Conservation (phyloP, 2,329 filamentous ascomycete genomes). For the Myriosclerotinia curreyana region DNA sequence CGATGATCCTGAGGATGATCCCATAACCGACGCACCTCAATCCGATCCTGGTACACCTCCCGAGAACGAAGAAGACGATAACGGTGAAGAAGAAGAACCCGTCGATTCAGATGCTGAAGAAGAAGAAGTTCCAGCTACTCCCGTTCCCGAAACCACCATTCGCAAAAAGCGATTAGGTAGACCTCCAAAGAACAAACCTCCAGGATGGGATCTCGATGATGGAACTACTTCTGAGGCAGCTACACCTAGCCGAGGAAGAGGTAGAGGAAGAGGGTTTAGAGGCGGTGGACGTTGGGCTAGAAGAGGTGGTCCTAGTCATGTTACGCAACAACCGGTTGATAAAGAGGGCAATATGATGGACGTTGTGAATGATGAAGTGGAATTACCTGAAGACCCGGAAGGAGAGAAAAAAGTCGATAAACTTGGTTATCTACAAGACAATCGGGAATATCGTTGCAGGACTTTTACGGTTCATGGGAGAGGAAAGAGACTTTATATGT, state of each 20-base stretch:
- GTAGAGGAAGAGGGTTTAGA: conserved; percentile 60
- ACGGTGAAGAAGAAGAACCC: conserved; percentile 37
- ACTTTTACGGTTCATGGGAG: conserved; percentile 88
- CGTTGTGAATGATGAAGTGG: conserved; percentile 88
- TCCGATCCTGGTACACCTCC: conserved; percentile 35
- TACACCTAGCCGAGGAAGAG: conserved; percentile 50
- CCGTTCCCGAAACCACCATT: conserved; percentile 48
- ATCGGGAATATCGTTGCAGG: conserved; percentile 88
- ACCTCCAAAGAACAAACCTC: conserved; percentile 78
- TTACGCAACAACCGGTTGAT: conserved; percentile 81
- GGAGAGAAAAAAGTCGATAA: conserved; percentile 95
- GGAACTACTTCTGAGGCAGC: conserved; percentile 46
- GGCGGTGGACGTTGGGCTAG: conserved; percentile 65
- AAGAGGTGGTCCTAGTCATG: conserved; percentile 66
- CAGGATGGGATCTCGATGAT: conserved; percentile 67
- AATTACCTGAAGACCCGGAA: conserved; percentile 79
- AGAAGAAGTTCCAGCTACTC: conserved; percentile 40
- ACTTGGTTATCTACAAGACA: conserved; percentile 75
- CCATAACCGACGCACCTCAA: conserved; percentile 42
- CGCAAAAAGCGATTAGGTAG: conserved; percentile 76
- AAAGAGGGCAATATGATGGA: conserved; percentile 91
- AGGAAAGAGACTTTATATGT: conserved; percentile 88
- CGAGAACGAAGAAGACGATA: conserved; percentile 43
- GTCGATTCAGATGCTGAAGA: conserved; percentile 42
- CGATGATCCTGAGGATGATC: conserved; percentile 47